phyloP scores from a whole-genome alignment of 2,329 filamentous ascomycete species.

The Pestalotiopsis fici region DNA sequence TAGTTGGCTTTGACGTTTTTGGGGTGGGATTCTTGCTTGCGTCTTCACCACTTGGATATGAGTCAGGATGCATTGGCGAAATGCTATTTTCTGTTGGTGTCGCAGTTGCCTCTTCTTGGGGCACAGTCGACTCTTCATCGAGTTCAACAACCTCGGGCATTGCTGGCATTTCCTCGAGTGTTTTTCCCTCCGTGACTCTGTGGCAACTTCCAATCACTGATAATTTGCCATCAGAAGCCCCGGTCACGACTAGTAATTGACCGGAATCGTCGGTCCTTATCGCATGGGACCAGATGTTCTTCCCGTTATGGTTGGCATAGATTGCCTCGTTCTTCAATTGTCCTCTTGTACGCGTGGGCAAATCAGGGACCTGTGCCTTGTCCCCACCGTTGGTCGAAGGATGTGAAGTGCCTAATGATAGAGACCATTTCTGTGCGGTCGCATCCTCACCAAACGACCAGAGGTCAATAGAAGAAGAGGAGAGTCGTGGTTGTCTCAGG shows the following conservation, averaged over 20 bases:
- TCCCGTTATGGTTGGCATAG: conserved; percentile 73
- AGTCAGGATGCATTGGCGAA: background rate
- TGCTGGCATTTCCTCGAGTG: background rate
- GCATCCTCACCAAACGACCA: conserved; percentile 87
- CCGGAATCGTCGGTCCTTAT: conserved; percentile 27
- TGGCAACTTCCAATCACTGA: conserved; percentile 31
- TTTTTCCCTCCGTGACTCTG: background rate
- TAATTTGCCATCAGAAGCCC: conserved; percentile 80
- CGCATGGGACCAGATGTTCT: conserved; percentile 84
- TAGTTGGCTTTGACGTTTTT: background rate
- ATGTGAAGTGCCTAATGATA: conserved; percentile 35
- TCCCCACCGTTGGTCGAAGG: background rate
- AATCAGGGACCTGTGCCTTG: conserved; percentile 16
- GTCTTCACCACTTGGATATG: background rate
- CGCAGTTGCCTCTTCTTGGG: background rate
- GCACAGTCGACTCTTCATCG: background rate
- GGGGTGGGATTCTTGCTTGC: background rate
- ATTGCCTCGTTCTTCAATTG: conserved; percentile 54
- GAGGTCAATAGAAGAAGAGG: conserved; percentile 43
- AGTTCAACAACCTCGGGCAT: background rate
- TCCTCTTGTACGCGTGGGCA: conserved; percentile 11
- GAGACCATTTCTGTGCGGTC: conserved; percentile 71
- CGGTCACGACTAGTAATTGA: conserved; percentile 61
- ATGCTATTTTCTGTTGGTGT: background rate
- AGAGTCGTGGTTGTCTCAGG: conserved; percentile 19